Percentiles rank a stretch among this genome's conserved stretches.
Conservation (phyloP, 768 basidiomycete genomes). For the Suillus spraguei region DNA sequence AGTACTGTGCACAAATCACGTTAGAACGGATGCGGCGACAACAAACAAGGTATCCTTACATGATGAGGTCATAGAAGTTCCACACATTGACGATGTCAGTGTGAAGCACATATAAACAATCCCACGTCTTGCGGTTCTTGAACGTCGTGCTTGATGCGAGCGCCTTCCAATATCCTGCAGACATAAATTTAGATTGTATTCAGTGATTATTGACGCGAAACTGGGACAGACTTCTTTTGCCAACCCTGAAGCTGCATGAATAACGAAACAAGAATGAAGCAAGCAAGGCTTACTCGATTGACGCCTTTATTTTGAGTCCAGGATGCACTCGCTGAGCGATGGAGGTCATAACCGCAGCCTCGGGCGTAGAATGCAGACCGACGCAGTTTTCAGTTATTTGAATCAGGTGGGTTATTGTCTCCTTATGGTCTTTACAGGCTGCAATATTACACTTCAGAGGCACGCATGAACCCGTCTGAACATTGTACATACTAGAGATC, state of each 20-base stretch:
- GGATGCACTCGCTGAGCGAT: conserved; percentile 10
- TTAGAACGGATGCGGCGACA: too few species aligned
- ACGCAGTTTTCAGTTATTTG: background rate
- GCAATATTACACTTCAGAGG: too few species aligned
- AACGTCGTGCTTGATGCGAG: conserved; percentile 17
- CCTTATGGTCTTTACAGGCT: background rate
- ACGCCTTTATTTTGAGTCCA: conserved; percentile 6
- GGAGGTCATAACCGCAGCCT: background rate
- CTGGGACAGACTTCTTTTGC: conserved; percentile 4
- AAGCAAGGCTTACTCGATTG: conserved; percentile 8
- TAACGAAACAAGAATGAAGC: background rate
- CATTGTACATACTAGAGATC: conserved; percentile 5
- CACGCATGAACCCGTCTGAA: background rate
- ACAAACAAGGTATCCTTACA: background rate
- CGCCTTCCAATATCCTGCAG: conserved; percentile 22
- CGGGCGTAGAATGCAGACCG: background rate
- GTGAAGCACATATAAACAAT: conserved; percentile 21
- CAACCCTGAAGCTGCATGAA: background rate
- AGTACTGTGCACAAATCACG: too few species aligned
- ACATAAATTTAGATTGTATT: background rate
- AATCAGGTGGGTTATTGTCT: background rate
- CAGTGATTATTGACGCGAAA: conserved; percentile 7
- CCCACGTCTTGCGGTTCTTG: background rate
- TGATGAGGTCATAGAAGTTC: conserved; percentile 18
- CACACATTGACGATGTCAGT: conserved; percentile 21